Evolutionary conservation across 345 rosid genomes (phyloP).

Genomic region (Eucalyptus guilfoylei): DNA sequence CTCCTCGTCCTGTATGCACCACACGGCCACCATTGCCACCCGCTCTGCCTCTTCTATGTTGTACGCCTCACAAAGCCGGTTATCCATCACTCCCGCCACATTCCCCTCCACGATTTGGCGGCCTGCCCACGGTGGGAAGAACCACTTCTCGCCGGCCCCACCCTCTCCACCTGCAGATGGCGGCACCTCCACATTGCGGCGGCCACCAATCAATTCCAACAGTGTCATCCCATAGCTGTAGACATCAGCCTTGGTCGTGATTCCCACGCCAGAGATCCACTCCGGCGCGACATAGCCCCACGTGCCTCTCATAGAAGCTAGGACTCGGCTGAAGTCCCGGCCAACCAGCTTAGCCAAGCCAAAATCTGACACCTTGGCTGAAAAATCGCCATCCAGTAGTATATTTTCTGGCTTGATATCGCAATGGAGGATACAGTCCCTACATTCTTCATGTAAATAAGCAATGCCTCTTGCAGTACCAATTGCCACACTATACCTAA

Average conservation of each 20-base stretch:
- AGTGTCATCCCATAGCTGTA: constrained; percentile 91
- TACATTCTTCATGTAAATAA: constrained; percentile 73
- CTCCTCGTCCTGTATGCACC: constrained; percentile 75
- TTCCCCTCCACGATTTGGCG: constrained; percentile 52
- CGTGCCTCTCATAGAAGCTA: constrained; percentile 85
- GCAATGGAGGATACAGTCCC: constrained; percentile 86
- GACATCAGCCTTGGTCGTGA: constrained; percentile 80
- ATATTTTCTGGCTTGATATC: constrained; percentile 89
- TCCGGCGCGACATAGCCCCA: constrained; percentile 93
- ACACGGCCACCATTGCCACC: constrained; percentile 51
- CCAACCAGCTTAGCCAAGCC: constrained; percentile 88
- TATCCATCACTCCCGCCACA: constrained; percentile 32
- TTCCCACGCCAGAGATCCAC: constrained; percentile 82
- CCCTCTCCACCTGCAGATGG: constrained; percentile 11
- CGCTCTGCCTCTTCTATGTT: constrained; percentile 42
- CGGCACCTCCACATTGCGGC: constrained; percentile 48
- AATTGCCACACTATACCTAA: constrained; percentile 47
- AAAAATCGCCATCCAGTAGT: constrained; percentile 48
- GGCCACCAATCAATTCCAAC: constrained; percentile 63
- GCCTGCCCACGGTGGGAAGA: constrained; percentile 92
- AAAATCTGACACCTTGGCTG: constrained; percentile 83
- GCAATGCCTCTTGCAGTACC: constrained; percentile 74
- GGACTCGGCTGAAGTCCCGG: constrained; percentile 76
- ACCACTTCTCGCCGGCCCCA: constrained; percentile 37
- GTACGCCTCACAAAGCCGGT: constrained; percentile 27